These are phyloP conservation scores for Debaryomyces udenii DNA, from an alignment of 1,139 yeast species.

Conservation along the genomic window DNA sequence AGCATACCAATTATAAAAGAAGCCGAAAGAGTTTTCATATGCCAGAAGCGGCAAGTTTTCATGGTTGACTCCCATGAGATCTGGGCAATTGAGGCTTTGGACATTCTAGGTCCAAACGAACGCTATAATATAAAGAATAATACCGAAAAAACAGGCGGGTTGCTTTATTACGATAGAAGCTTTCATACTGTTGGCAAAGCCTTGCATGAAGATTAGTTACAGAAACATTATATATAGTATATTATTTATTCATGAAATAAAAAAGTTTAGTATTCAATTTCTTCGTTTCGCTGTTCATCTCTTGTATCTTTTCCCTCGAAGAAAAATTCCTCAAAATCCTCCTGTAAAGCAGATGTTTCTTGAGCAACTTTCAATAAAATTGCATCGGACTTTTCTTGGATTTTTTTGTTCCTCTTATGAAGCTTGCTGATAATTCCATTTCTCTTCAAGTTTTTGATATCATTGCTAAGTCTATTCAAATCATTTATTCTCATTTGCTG, in stretches of 20 bases:
- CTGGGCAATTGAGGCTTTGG: constrained; percentile 75
- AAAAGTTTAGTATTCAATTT: background rate
- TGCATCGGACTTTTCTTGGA: constrained; percentile 42
- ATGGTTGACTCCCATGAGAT: constrained; percentile 80
- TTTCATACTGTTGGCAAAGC: constrained; percentile 60
- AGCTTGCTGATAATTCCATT: constrained; percentile 30
- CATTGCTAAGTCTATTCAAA: constrained; percentile 27
- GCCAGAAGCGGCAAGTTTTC: constrained; percentile 57
- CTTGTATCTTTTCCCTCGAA: background rate
- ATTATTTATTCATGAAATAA: constrained; percentile 11
- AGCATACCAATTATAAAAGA: constrained; percentile 61
- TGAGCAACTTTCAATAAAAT: constrained; percentile 38
- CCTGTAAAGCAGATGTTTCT: constrained; percentile 21
- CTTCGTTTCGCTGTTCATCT: background rate
- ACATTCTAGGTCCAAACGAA: constrained; percentile 42
- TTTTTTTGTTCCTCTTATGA: constrained; percentile 31
- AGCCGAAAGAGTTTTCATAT: constrained; percentile 66
- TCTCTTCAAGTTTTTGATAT: constrained; percentile 34
- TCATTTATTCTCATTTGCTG: constrained; percentile 30
- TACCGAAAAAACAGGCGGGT: constrained; percentile 50
- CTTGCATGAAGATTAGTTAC: constrained; percentile 21
- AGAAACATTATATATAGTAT: constrained; percentile 2
- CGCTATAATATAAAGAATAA: constrained; percentile 20
- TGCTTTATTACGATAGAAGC: constrained; percentile 63
- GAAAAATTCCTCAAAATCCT: constrained; percentile 10